A percentile compares a stretch with the other conserved stretches of the same genome.
phyloP scores from a whole-genome alignment of 352 stramenopile species.

The Pythium scleroteichum region DNA sequence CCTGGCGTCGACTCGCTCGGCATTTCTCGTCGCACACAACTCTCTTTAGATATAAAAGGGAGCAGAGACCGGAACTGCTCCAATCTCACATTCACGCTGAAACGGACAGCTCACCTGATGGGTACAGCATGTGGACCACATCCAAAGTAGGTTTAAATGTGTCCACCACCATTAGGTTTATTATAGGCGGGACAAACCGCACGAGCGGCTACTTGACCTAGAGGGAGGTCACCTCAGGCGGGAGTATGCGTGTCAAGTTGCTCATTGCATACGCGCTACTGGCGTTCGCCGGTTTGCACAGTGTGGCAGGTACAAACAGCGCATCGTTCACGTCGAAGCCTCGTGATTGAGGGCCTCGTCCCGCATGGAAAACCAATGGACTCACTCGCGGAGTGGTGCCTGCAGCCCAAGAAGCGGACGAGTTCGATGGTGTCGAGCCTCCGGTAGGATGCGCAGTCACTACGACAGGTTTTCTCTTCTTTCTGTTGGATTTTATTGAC shows the following conservation, averaged over 20 bases:
- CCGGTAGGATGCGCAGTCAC: constrained; percentile 11
- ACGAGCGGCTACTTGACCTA: constrained; percentile 5
- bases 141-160: constrained; percentile 18
- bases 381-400: not conserved
- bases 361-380: not conserved
- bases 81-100: no score
- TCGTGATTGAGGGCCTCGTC: no score
- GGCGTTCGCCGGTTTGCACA: constrained; percentile 24
- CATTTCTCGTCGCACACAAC: no score
- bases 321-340: not conserved
- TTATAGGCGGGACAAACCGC: constrained; percentile 2
- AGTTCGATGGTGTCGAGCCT: constrained; percentile 32
- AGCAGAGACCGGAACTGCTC: no score
- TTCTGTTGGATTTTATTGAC: not conserved
- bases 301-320: constrained; percentile 10
- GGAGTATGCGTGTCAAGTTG: constrained; percentile 24
- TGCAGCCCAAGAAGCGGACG: constrained; percentile 29
- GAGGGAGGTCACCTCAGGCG: no score
- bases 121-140: not conserved
- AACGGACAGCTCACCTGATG: no score
- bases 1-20: no score
- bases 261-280: constrained; percentile 28
- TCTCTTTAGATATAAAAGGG: no score
- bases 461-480: not conserved
- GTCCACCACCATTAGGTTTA: constrained; percentile 5